A percentile compares a stretch with the other conserved stretches of the same genome.
phyloP scores from a whole-genome alignment of 257 asterid genomes.

The Verbena officinalis region DNA sequence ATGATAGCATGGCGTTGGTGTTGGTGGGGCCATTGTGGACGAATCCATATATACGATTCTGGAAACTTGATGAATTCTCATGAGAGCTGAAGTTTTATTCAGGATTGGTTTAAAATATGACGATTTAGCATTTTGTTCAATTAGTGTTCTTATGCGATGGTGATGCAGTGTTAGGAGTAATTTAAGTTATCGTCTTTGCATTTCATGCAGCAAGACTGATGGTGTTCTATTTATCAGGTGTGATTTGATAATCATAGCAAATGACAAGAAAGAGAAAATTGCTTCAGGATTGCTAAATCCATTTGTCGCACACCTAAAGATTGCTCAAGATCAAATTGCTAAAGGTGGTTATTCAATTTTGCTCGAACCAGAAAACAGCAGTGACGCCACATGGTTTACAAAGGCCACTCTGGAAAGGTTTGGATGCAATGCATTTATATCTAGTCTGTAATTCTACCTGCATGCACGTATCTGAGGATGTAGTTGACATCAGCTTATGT shows the following conservation, averaged over 20 bases:
- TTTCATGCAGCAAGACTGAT: slow-evolving; percentile 24
- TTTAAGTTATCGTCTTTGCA: neutral
- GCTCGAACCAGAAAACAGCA: slow-evolving; percentile 62
- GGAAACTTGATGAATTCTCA: neutral
- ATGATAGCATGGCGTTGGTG: neutral
- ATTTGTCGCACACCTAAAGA: slow-evolving; percentile 83
- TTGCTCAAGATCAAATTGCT: slow-evolving; percentile 85
- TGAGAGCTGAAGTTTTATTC: slow-evolving; percentile 3
- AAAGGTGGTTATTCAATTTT: slow-evolving; percentile 92
- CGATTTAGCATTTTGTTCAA: neutral
- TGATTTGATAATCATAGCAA: slow-evolving; percentile 79
- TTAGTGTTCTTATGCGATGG: slow-evolving; percentile 15
- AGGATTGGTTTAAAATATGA: neutral
- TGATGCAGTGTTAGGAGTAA: slow-evolving; percentile 20
- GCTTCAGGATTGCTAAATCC: slow-evolving; percentile 96
- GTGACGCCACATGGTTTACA: slow-evolving; percentile 84
- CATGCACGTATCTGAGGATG: slow-evolving; percentile 9
- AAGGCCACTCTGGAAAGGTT: slow-evolving; percentile 96
- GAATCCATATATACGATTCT: neutral
- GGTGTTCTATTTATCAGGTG: slow-evolving; percentile 39
- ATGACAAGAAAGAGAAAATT: slow-evolving; percentile 88
- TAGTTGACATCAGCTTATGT: slow-evolving; percentile 13
- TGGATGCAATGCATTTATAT: slow-evolving; percentile 24
- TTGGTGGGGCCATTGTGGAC: neutral
- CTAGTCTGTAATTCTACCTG: slow-evolving; percentile 16